Percentiles rank a stretch among this genome's conserved stretches.
These are phyloP conservation scores for Trichoderma semiorbis DNA, from an alignment of 2,329 filamentous ascomycete species.

Conservation along the genomic window DNA sequence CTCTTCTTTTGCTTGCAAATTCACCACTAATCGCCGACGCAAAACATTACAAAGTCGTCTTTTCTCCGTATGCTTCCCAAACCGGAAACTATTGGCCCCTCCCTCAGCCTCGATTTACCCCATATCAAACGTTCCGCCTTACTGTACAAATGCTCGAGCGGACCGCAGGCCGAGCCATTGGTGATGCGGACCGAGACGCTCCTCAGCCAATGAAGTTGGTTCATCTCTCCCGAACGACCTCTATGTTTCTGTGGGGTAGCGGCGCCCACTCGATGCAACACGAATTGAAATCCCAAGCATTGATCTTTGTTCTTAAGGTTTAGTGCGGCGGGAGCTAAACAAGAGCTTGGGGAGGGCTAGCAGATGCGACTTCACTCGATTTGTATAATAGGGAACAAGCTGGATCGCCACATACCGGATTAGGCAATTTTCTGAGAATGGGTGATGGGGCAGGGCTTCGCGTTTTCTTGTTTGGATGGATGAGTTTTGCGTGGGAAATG, in stretches of 20 bases:
- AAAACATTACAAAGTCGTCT: neutral
- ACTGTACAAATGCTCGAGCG: neutral
- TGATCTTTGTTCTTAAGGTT: neutral
- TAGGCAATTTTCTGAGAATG: neutral
- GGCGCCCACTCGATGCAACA: neutral
- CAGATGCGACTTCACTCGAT: neutral
- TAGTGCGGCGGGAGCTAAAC: constrained; percentile 4
- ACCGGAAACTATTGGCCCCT: neutral
- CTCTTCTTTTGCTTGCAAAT: neutral
- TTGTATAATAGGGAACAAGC: neutral
- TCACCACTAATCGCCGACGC: neutral
- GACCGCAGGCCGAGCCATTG: neutral
- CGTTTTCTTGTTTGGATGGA: neutral
- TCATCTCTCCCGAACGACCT: neutral
- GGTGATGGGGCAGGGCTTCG: neutral
- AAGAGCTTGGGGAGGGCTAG: neutral
- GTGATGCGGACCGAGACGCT: neutral
- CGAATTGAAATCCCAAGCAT: too few relatives aligned
- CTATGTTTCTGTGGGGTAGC: neutral
- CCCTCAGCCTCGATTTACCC: neutral
- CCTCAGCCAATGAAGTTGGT: neutral
- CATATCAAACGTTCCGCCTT: neutral
- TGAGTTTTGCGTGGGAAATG: neutral
- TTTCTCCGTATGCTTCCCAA: neutral
- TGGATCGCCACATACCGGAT: neutral